A percentile compares a stretch with the other conserved stretches of the same genome.
phyloP scores from a whole-genome alignment of 106 monocot genomes.

The Hemerocallis citrina region DNA sequence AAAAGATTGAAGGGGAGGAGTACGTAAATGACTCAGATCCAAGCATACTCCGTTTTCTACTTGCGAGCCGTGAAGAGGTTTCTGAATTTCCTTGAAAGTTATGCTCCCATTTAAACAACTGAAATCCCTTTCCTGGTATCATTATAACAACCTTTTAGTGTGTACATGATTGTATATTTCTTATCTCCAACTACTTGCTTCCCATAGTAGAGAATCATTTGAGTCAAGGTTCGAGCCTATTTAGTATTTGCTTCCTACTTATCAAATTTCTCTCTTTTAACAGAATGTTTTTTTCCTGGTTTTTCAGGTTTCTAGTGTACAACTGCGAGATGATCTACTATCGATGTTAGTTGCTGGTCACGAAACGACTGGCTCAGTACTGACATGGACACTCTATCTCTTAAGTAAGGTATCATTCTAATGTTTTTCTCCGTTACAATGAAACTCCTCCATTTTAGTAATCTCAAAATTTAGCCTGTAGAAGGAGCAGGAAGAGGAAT shows the following conservation, averaged over 20 bases:
- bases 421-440: neutral
- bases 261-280: neutral
- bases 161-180: no score
- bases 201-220: no score
- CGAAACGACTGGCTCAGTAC: slow-evolving; percentile 94
- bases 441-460: no score
- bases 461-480: no score
- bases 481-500: no score
- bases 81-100: slow-evolving; percentile 11
- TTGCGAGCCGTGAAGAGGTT: slow-evolving; percentile 98
- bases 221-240: no score
- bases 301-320: slow-evolving; percentile 84
- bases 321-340: slow-evolving; percentile 84
- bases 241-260: no score
- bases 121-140: slow-evolving; percentile 3
- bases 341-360: slow-evolving; percentile 99
- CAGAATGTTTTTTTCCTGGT: neutral
- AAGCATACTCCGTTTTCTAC: slow-evolving; percentile 89
- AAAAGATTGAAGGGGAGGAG: slow-evolving; percentile 78
- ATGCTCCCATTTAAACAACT: slow-evolving; percentile 3
- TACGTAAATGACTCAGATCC: slow-evolving; percentile 98
- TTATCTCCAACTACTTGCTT: no score
- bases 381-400: slow-evolving; percentile 97
- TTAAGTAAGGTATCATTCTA: slow-evolving; percentile 68
- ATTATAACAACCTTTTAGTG: no score